These are phyloP conservation scores for Conringia planisiliqua DNA, from an alignment of 345 rosid genomes.

Conservation along the genomic window DNA sequence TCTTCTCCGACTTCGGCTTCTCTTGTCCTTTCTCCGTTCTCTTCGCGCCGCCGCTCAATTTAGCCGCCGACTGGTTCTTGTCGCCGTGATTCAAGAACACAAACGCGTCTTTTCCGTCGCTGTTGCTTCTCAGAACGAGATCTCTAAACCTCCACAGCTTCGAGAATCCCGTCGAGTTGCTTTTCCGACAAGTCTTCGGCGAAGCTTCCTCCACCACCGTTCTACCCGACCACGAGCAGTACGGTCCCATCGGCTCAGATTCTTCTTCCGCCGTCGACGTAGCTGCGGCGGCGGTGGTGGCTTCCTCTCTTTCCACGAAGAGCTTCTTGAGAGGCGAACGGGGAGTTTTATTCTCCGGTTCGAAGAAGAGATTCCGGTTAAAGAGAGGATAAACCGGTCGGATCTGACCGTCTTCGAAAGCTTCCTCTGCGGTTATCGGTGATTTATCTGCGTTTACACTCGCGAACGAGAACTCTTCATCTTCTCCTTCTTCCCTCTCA, in stretches of 20 bases:
- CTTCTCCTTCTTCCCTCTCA: constrained; percentile 25
- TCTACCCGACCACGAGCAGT: constrained; percentile 35
- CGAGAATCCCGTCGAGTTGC: constrained; percentile 55
- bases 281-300: background rate
- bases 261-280: constrained; percentile 29
- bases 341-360: background rate
- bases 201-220: constrained; percentile 23
- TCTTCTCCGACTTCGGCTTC: background rate
- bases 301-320: constrained; percentile 41
- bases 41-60: constrained; percentile 14
- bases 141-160: constrained; percentile 67
- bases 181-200: constrained; percentile 49
- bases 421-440: constrained; percentile 48
- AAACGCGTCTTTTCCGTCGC: constrained; percentile 52
- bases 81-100: constrained; percentile 35
- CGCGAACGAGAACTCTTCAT: constrained; percentile 48
- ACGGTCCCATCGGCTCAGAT: constrained; percentile 49
- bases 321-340: constrained; percentile 56
- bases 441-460: constrained; percentile 35
- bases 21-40: background rate
- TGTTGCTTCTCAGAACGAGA: constrained; percentile 46
- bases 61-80: background rate
- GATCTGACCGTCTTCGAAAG: constrained; percentile 51
- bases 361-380: constrained; percentile 31
- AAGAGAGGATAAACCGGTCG: constrained; percentile 48